phyloP scores from a whole-genome alignment of 495 filamentous ascomycete genomes.

The Chaetomidium leptoderma region DNA sequence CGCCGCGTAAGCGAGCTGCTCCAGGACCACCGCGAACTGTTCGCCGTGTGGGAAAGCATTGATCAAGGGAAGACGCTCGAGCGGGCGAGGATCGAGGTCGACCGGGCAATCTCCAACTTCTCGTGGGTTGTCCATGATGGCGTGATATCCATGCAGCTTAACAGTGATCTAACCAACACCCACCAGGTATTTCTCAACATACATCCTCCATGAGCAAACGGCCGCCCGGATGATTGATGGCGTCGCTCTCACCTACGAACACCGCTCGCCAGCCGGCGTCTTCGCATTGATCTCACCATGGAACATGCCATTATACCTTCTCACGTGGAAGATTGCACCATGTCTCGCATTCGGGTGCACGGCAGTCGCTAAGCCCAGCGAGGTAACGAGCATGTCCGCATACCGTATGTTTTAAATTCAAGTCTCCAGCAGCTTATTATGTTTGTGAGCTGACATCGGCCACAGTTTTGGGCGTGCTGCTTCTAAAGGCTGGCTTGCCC shows the following conservation, averaged over 20 bases:
- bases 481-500: conserved; percentile 49
- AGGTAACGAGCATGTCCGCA: conserved; percentile 40
- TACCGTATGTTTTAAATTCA: conserved; percentile 37
- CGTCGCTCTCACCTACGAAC: conserved; percentile 27
- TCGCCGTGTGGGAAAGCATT: conserved; percentile 34
- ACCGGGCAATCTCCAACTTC: conserved; percentile 29
- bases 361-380: conserved; percentile 29
- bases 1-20: conserved; percentile 24
- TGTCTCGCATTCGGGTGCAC: conserved; percentile 32
- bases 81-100: conserved; percentile 26
- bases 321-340: conserved; percentile 32
- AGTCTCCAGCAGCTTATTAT: background rate
- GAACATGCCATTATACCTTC: conserved; percentile 32
- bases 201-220: conserved; percentile 29
- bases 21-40: conserved; percentile 21
- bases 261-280: conserved; percentile 28
- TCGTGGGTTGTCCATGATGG: conserved; percentile 14
- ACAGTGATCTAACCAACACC: conserved; percentile 4
- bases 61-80: conserved; percentile 31
- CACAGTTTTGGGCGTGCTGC: conserved; percentile 32
- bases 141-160: background rate
- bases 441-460: conserved; percentile 5
- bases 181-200: conserved; percentile 28
- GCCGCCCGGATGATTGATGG: conserved; percentile 26
- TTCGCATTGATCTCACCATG: conserved; percentile 31